These are phyloP conservation scores for Fusarium transvaalense DNA, from an alignment of 2,329 filamentous ascomycete genomes.

Conservation along the genomic window DNA sequence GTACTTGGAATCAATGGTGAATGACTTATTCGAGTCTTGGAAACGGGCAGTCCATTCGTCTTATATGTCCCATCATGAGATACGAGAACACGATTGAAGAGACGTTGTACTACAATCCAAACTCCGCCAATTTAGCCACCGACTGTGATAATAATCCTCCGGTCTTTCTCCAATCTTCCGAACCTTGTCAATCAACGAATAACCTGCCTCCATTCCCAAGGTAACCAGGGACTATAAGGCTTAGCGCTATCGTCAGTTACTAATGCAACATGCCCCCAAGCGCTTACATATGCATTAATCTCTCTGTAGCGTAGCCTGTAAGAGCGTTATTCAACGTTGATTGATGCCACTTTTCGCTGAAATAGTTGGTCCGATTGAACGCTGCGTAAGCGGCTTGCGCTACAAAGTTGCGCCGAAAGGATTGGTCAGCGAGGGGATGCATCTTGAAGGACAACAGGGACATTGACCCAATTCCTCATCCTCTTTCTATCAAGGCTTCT, in stretches of 20 bases:
- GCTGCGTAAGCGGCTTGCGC: background rate
- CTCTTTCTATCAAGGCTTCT: background rate
- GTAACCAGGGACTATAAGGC: background rate
- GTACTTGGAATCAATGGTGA: too few relatives aligned
- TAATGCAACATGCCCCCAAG: slow-evolving; percentile 1
- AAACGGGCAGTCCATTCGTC: background rate
- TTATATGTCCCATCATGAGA: slow-evolving; percentile 8
- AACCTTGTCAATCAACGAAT: background rate
- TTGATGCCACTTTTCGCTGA: background rate
- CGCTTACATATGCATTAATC: background rate
- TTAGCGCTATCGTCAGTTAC: slow-evolving; percentile 8
- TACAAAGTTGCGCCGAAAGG: slow-evolving; percentile 20
- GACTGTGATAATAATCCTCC: background rate
- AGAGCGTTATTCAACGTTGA: slow-evolving; percentile 24
- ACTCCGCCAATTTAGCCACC: slow-evolving; percentile 2
- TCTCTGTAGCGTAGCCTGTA: background rate
- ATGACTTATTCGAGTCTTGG: background rate
- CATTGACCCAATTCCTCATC: background rate
- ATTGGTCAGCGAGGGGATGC: slow-evolving; percentile 7
- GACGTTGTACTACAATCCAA: background rate
- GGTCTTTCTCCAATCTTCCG: background rate
- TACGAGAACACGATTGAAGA: background rate
- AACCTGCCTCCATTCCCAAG: background rate
- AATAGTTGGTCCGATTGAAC: slow-evolving; percentile 1
- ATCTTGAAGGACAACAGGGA: too few relatives aligned